These are phyloP conservation scores for Buddleja alternifolia DNA, from an alignment of 257 asterid species.

Conservation along the genomic window DNA sequence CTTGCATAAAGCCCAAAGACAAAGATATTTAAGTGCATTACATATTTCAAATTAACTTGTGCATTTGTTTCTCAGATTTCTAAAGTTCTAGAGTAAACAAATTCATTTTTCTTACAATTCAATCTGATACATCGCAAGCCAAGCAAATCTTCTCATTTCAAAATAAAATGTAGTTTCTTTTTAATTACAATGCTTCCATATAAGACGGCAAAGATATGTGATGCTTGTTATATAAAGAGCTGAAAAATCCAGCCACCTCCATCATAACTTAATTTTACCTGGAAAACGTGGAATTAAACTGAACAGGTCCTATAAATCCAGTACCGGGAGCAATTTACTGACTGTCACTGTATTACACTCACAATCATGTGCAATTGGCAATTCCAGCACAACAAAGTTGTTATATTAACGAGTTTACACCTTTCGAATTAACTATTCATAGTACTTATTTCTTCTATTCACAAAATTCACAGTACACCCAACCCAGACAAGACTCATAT, in stretches of 20 bases:
- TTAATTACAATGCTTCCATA: not conserved
- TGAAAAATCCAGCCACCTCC: not conserved
- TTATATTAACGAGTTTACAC: not conserved
- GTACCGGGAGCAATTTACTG: not conserved
- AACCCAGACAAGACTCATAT: slow-evolving; percentile 2
- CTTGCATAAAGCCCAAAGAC: not conserved
- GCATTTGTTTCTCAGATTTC: not conserved
- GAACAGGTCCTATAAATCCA: not conserved
- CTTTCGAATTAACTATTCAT: not conserved
- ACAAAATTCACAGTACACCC: slow-evolving; percentile 7
- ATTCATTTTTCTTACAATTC: too few species aligned
- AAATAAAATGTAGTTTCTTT: not conserved
- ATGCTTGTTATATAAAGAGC: not conserved
- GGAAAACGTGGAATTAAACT: not conserved
- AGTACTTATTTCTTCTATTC: not conserved
- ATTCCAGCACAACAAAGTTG: not conserved
- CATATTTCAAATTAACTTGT: not conserved
- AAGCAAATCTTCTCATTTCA: too few species aligned
- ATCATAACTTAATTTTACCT: not conserved
- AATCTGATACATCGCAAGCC: too few species aligned
- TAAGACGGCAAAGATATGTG: not conserved
- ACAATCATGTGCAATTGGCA: not conserved
- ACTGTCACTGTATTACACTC: not conserved
- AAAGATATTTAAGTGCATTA: not conserved
- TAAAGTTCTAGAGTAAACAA: not conserved